These are phyloP conservation scores for Fusarium metavorans DNA, from an alignment of 2,329 filamentous ascomycete species.

Conservation along the genomic window DNA sequence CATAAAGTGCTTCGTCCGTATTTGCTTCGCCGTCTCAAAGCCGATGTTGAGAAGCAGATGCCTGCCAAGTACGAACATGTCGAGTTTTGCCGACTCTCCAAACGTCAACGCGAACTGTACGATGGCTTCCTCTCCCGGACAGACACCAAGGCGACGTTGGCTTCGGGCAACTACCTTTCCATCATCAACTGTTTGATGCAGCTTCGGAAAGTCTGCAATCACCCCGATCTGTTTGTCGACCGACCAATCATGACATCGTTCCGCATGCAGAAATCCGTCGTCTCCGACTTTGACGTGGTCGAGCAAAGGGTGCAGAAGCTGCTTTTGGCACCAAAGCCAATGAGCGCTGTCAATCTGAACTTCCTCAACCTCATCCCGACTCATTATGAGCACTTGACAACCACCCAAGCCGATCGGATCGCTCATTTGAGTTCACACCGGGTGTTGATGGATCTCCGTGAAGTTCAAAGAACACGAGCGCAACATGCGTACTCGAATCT, in stretches of 20 bases:
- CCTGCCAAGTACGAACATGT: slow-evolving; percentile 98
- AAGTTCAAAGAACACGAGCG: slow-evolving; percentile 74
- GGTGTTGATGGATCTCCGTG: slow-evolving; percentile 76
- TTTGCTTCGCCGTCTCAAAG: slow-evolving; percentile 88
- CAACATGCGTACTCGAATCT: slow-evolving; percentile 67
- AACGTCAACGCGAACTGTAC: slow-evolving; percentile 94
- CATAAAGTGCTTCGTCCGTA: slow-evolving; percentile 96
- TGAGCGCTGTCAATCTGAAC: slow-evolving; percentile 75
- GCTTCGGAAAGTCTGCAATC: slow-evolving; percentile 96
- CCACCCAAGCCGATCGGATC: slow-evolving; percentile 63
- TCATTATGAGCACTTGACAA: slow-evolving; percentile 74
- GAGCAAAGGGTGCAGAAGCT: slow-evolving; percentile 77
- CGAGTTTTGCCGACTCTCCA: slow-evolving; percentile 93
- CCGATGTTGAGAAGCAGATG: slow-evolving; percentile 99
- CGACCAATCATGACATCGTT: slow-evolving; percentile 97
- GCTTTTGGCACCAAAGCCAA: slow-evolving; percentile 71
- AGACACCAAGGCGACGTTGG: slow-evolving; percentile 88
- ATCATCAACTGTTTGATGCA: slow-evolving; percentile 99
- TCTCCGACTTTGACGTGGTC: slow-evolving; percentile 78
- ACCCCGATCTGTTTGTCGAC: slow-evolving; percentile 96
- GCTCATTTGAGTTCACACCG: slow-evolving; percentile 78
- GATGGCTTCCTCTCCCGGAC: slow-evolving; percentile 94
- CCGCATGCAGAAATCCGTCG: slow-evolving; percentile 84
- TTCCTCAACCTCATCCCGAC: slow-evolving; percentile 85
- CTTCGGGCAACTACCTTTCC: slow-evolving; percentile 94